Percentiles rank a stretch among this genome's conserved stretches.
Conservation (phyloP, 305 asterid genomes). For the Fraxinus baroniana region DNA sequence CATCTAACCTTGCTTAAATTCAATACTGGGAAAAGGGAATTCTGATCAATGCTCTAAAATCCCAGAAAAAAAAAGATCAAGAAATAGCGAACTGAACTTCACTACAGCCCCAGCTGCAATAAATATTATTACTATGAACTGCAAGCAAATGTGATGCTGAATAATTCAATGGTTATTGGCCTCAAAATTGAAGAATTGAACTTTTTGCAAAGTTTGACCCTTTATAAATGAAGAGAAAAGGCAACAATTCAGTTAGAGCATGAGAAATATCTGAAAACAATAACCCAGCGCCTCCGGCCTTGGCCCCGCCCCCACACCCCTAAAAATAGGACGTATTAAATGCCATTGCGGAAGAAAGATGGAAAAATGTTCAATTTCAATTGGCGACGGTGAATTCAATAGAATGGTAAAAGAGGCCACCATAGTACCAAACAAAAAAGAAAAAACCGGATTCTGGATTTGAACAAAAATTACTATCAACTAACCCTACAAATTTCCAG, state of each 20-base stretch:
- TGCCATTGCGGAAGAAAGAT: background rate
- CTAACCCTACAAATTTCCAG: background rate
- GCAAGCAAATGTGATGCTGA: slow-evolving; percentile 21
- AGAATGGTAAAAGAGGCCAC: slow-evolving; percentile 32
- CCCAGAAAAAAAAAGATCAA: slow-evolving; percentile 19
- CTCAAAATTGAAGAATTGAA: background rate
- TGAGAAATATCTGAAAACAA: slow-evolving; percentile 1
- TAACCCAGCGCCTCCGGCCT: background rate
- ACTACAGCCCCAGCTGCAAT: slow-evolving; percentile 19
- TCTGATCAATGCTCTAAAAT: slow-evolving; percentile 17
- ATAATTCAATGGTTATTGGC: background rate
- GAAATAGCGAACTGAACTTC: slow-evolving; percentile 25
- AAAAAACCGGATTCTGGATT: background rate
- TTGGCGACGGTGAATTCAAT: slow-evolving; percentile 37
- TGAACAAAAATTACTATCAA: slow-evolving; percentile 2
- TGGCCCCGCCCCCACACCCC: background rate
- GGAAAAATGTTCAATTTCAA: background rate
- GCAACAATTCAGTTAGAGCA: background rate
- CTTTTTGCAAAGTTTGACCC: background rate
- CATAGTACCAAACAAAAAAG: slow-evolving; percentile 25
- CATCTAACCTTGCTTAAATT: slow-evolving; percentile 46
- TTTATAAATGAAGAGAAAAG: background rate
- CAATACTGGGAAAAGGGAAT: slow-evolving; percentile 2
- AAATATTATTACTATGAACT: slow-evolving; percentile 21
- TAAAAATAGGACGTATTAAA: background rate